Base-by-base conservation (phyloP, 1,139 yeast genomes). In the Candida frijolesensis region DNA sequence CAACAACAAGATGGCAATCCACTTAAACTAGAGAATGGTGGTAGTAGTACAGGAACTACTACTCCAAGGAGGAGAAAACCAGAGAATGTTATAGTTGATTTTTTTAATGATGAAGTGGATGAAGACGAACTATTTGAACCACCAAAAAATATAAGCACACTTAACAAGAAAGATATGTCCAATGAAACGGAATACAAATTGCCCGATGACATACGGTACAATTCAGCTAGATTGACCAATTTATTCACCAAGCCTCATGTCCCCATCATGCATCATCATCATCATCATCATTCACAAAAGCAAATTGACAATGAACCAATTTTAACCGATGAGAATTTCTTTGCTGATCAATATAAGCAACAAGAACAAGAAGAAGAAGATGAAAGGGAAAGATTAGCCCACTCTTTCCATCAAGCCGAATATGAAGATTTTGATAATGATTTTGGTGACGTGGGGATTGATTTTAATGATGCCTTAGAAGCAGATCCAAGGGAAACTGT, bases 141-240 rank as follows among this genome's bases (percentile, higher is more conserved):
- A 49, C 75, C 66, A 42, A 78, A 59, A 71, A 80, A 53, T 65
- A 51, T 65, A 8, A 51, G 65, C 5, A 60, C 68, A 3, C 66
- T 65, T 42, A 62, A 58, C 37, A 70, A 66, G 51, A 64, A 67
- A 49, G 51, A 59, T 49, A 64, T 65, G 41, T 35, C 35, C 5
- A 44, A 44, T 76, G 3, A 71, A 70, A 0, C 66, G 71, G 75
- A 49, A 12, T 66, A 83, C 54, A 68, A 83, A 35, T 67, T 92
- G 15, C 97, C 97, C 0, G 87, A 74, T 58, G 96, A 90, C 64
- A 78, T 82, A 52, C 85, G 82, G 56, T 90, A 88, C 66, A 80
- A 86, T 12, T 85, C 96, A 0, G 81, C 82, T 44, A 78, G 83
- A 54, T 76, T 92, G 49, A 80, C 89, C 14, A 81, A 80, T 53